Percentiles rank a stretch among this genome's conserved stretches.
phyloP scores from a whole-genome alignment of 257 asterid species.

The Primulina tabacum region DNA sequence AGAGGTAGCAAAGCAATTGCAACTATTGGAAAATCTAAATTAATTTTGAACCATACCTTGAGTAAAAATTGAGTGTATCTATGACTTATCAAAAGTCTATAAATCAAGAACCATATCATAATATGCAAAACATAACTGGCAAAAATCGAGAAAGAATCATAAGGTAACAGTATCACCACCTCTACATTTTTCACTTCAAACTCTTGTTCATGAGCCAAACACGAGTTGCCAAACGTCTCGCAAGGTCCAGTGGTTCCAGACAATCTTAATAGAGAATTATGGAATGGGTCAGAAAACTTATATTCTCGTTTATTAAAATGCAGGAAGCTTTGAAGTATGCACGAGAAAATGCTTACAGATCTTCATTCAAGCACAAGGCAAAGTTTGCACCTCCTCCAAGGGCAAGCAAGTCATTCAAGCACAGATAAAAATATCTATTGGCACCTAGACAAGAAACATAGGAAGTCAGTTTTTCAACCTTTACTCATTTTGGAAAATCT shows the following conservation, averaged over 20 bases:
- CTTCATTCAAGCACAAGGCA: slow-evolving; percentile 80
- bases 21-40: neutral
- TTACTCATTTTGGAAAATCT: neutral
- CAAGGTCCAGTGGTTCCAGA: slow-evolving; percentile 87
- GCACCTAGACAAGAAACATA: slow-evolving; percentile 51
- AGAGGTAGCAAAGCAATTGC: neutral
- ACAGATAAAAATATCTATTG: slow-evolving; percentile 81
- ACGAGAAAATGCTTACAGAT: slow-evolving; percentile 57
- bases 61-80: neutral
- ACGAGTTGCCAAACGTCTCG: slow-evolving; percentile 86
- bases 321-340: slow-evolving; percentile 4
- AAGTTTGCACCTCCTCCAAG: slow-evolving; percentile 91
- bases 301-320: neutral
- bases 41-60: neutral
- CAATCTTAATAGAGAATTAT: slow-evolving; percentile 42
- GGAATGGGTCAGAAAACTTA: neutral
- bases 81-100: neutral
- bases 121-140: neutral
- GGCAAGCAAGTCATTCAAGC: slow-evolving; percentile 83
- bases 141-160: neutral
- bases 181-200: slow-evolving; percentile 81
- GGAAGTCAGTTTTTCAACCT: neutral
- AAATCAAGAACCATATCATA: neutral
- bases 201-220: slow-evolving; percentile 83
- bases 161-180: slow-evolving; percentile 37